A percentile compares a stretch with the other conserved stretches of the same genome.
Conservation (phyloP, 495 filamentous ascomycete genomes). For the Baudoinia panamericana region DNA sequence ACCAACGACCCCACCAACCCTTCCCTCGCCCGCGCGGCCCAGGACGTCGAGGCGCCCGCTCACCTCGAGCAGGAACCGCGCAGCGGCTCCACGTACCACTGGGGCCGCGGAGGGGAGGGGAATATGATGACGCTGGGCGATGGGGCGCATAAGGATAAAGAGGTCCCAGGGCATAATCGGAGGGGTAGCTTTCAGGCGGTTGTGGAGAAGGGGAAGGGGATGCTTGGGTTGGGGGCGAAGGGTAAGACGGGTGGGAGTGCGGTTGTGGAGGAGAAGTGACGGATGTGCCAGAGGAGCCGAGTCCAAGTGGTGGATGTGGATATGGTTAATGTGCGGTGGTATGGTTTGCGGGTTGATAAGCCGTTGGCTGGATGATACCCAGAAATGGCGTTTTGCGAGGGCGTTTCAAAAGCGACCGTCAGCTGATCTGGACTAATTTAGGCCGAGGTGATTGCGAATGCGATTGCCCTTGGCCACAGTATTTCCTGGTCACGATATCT, state of each 20-base stretch:
- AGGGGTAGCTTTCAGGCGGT: constrained; percentile 16
- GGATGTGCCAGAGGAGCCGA: too few relatives aligned
- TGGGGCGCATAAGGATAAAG: background rate
- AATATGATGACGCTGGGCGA: constrained; percentile 15
- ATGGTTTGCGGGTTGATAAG: too few relatives aligned
- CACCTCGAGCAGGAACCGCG: constrained; percentile 31
- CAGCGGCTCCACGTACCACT: constrained; percentile 26
- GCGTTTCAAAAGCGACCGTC: too few relatives aligned
- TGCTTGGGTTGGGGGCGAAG: constrained; percentile 19
- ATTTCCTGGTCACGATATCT: too few relatives aligned
- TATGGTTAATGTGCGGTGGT: too few relatives aligned
- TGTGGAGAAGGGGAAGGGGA: constrained; percentile 19
- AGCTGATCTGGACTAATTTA: too few relatives aligned
- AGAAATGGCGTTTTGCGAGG: too few relatives aligned
- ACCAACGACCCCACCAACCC: constrained; percentile 28
- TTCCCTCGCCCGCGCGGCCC: constrained; percentile 58
- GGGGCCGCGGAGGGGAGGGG: constrained; percentile 32
- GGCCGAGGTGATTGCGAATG: too few relatives aligned
- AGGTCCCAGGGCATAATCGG: constrained; percentile 2
- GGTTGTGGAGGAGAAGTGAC: background rate
- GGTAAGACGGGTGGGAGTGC: constrained; percentile 6
- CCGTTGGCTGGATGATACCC: too few relatives aligned
- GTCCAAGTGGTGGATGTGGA: too few relatives aligned
- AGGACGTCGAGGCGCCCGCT: constrained; percentile 57
- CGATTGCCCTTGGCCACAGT: too few relatives aligned